Base-by-base conservation (phyloP, 176 grass and related monocot genomes). In the Carex pumila region DNA sequence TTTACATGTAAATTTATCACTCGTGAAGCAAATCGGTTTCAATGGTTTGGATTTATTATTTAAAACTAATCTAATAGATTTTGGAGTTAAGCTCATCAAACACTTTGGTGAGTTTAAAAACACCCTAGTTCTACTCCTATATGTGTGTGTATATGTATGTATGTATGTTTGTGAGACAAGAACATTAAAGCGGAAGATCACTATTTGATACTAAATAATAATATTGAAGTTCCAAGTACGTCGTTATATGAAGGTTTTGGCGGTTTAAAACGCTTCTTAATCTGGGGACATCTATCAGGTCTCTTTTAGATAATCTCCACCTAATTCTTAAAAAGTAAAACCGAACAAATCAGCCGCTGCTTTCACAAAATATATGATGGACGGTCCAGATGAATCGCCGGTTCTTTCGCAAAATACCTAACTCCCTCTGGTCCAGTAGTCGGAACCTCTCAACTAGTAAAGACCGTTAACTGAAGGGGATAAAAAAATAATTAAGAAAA, bases 341-440 rank as follows among this genome's bases (percentile, higher is more conserved):
- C 31, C 12, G 32, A 59, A 61, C 9, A 37, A 41, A 80, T 39
- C 77, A 7, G 30, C 55, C 11, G 30, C 37, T 66, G 15, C 12
- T 64, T 41, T 82, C 80, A 66, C 31, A 41, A 64, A 82, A 82
- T 82, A 82, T 49, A 3, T 25, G 61, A 82, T 67, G 9, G 14
- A 82, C 32, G 80, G 59, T 50, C 2, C 17, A 82, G 56, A 82
- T 82, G 9, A 50, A 66, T 66, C 61, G 19, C 37, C 11, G 31
- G 39, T 54, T 49, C 12, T 65, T 21, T 82, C 80, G 52, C 32
- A 61, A 65, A 82, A 82, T 82, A 82, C 80, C 80, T 82, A 88
- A 84, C 81, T 83, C 81, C 69, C 79, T 70, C 85, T 36, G 11
- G 7, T 79, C 15, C 36, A 79, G 56, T 12, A 36, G 30, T 58